Evolutionary conservation across 2,329 filamentous ascomycete species (phyloP).

Genomic region (Podosphaera aphanis): DNA sequence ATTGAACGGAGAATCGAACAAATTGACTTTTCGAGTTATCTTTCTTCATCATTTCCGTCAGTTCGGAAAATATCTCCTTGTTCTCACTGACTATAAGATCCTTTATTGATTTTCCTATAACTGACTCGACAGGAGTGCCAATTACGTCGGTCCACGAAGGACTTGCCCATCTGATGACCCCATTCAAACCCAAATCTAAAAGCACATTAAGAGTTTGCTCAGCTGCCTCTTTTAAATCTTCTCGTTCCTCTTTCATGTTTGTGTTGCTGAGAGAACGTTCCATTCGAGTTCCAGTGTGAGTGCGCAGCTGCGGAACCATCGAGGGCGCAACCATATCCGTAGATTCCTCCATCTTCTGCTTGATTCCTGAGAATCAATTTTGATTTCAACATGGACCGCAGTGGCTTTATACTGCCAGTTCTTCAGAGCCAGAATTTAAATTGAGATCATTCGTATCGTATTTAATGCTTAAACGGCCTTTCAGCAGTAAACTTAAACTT

Average conservation of each 20-base stretch:
- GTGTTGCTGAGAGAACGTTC: slow-evolving; percentile 46
- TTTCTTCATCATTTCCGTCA: slow-evolving; percentile 69
- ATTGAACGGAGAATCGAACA: slow-evolving; percentile 52
- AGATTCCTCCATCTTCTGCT: slow-evolving; percentile 9
- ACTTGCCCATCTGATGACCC: slow-evolving; percentile 84
- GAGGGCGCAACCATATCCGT: slow-evolving; percentile 14
- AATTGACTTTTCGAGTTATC: slow-evolving; percentile 87
- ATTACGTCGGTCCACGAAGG: slow-evolving; percentile 89
- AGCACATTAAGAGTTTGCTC: slow-evolving; percentile 95
- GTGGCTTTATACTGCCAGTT: slow-evolving; percentile 2
- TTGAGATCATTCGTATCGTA: slow-evolving; percentile 8
- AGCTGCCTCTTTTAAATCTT: slow-evolving; percentile 83
- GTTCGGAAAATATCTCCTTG: slow-evolving; percentile 56
- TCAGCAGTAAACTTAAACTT: slow-evolving; percentile 2
- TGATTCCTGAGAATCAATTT: slow-evolving; percentile 10
- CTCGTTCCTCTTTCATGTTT: slow-evolving; percentile 77
- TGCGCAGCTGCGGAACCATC: slow-evolving; percentile 13
- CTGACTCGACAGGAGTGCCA: slow-evolving; percentile 48
- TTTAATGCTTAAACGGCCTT: slow-evolving; percentile 5
- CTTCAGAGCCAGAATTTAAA: slow-evolving; percentile 2
- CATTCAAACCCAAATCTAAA: slow-evolving; percentile 76
- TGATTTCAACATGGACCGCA: slow-evolving; percentile 12
- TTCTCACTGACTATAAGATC: slow-evolving; percentile 61
- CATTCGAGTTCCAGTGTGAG: slow-evolving; percentile 21
- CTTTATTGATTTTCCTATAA: slow-evolving; percentile 55